Evolutionary conservation across 2,329 filamentous ascomycete genomes (phyloP).

Genomic region (Coniella lustricola): DNA sequence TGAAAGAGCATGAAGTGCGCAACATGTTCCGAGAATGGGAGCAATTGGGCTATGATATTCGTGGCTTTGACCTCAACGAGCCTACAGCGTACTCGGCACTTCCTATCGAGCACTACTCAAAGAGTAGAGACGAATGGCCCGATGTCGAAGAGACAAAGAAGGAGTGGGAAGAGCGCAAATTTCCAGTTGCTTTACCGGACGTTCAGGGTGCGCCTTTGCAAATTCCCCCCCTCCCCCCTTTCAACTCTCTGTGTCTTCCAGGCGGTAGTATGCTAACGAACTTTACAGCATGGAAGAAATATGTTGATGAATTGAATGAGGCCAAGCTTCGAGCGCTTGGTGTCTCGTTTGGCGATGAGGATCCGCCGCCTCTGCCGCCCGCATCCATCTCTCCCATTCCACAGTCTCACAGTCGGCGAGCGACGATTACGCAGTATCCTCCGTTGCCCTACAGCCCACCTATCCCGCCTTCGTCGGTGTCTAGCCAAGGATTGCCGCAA

Average conservation of each 20-base stretch:
- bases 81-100: constrained; percentile 32
- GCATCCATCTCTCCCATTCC: constrained; percentile 59
- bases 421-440: constrained; percentile 64
- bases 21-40: constrained; percentile 61
- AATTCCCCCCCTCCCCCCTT: not conserved
- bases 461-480: constrained; percentile 69
- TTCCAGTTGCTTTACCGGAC: constrained; percentile 62
- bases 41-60: constrained; percentile 60
- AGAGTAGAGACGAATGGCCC: constrained; percentile 66
- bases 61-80: constrained; percentile 60
- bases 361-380: constrained; percentile 50
- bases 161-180: constrained; percentile 48
- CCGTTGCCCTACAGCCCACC: constrained; percentile 77
- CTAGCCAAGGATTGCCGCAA: constrained; percentile 54
- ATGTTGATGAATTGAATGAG: constrained; percentile 77
- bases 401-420: constrained; percentile 54
- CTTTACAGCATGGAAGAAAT: constrained; percentile 57
- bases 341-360: constrained; percentile 71
- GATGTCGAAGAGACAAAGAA: constrained; percentile 48
- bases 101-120: constrained; percentile 39
- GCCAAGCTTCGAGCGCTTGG: constrained; percentile 88
- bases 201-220: constrained; percentile 43
- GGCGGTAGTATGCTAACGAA: constrained; percentile 15
- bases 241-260: too few species aligned
- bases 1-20: constrained; percentile 48